Conservation (phyloP, 1,284 basidiomycete species). For the Cryptococcus depauperatus region DNA sequence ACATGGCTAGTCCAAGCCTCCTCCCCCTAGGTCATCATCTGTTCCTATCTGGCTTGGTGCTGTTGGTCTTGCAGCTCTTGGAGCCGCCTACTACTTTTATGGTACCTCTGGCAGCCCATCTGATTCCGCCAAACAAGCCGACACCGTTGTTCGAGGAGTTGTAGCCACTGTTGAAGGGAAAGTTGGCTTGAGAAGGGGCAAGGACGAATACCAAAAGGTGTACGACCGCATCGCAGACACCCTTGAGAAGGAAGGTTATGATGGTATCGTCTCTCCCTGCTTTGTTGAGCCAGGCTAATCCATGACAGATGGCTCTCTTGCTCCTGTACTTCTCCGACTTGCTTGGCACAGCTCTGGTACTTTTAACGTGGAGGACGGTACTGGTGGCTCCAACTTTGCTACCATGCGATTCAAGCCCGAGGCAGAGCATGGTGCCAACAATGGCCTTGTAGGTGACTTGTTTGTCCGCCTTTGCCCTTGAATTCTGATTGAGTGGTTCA, state of each 20-base stretch:
- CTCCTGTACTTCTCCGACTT: conserved; percentile 81
- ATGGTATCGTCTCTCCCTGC: no score
- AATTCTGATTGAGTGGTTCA: conserved; percentile 3
- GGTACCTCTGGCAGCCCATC: conserved; percentile 27
- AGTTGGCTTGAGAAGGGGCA: conserved; percentile 28
- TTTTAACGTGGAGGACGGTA: conserved; percentile 74
- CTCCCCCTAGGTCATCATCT: conserved; percentile 28
- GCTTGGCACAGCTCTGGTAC: conserved; percentile 89
- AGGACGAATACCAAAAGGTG: conserved; percentile 80
- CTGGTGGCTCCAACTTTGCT: conserved; percentile 85
- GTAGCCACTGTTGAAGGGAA: conserved; percentile 56
- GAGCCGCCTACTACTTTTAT: conserved; percentile 43
- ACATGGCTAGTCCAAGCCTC: conserved; percentile 21
- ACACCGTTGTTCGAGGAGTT: conserved; percentile 54
- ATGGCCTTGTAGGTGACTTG: conserved; percentile 56
- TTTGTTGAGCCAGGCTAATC: no score
- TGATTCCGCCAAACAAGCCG: conserved; percentile 51
- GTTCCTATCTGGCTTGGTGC: conserved; percentile 32
- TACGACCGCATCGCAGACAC: conserved; percentile 75
- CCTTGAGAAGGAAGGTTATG: conserved; percentile 72
- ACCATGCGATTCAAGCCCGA: conserved; percentile 92
- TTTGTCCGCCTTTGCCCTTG: background rate
- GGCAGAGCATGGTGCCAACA: conserved; percentile 76
- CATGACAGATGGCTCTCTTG: conserved; percentile 89
- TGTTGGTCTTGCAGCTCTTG: conserved; percentile 34